Conservation (phyloP, 75 land plant species). For the Pseudotsuga menziesii region DNA sequence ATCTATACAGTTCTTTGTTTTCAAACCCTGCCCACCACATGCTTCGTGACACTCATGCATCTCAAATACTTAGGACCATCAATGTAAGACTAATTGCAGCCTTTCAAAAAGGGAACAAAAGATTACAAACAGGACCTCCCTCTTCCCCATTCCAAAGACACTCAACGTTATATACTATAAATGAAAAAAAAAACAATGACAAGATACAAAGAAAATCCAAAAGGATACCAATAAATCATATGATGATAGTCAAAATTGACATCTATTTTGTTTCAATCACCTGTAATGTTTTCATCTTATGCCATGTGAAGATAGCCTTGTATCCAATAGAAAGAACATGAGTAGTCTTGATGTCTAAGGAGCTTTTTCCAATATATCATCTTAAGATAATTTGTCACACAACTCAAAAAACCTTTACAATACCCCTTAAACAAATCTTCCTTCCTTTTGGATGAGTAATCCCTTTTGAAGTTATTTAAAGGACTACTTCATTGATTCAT, state of each 20-base stretch:
- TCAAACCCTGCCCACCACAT: conserved; percentile 97
- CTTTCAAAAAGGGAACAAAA: background rate
- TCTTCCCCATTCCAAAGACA: background rate
- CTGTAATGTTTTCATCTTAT: conserved; percentile 86
- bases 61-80: background rate
- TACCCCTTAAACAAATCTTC: background rate
- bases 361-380: conserved; percentile 50
- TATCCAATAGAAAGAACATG: conserved; percentile 95
- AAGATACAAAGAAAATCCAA: background rate
- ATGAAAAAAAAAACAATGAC: background rate
- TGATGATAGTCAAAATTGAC: background rate
- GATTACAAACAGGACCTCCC: background rate
- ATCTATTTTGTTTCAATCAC: conserved; percentile 22
- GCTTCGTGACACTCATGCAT: conserved; percentile 93
- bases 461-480: background rate
- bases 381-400: conserved; percentile 73
- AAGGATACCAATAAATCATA: background rate
- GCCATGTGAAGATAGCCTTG: conserved; percentile 89
- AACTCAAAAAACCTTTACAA: conserved; percentile 36
- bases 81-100: background rate
- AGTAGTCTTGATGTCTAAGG: conserved; percentile 62
- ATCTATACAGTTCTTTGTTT: conserved; percentile 81
- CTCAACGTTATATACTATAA: background rate
- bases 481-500: background rate
- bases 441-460: background rate